Percentiles rank a stretch among this genome's conserved stretches.
phyloP scores from a whole-genome alignment of 2,329 filamentous ascomycete species.

The Fusarium sp. region DNA sequence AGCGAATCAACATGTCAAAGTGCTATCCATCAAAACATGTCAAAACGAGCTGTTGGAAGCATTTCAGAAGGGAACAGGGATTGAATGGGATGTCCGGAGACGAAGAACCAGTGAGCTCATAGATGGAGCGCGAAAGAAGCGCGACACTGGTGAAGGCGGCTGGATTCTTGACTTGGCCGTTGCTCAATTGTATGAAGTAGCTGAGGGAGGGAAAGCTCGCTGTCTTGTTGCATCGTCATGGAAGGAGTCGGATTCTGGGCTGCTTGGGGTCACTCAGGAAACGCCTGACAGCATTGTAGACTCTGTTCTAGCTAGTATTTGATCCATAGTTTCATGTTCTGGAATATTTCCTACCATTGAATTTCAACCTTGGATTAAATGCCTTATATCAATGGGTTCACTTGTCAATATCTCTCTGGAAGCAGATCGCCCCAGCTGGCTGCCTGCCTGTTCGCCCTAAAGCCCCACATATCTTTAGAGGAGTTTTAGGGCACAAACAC shows the following conservation, averaged over 20 bases:
- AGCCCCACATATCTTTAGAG: background rate
- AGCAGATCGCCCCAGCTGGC: background rate
- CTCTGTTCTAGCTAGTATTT: background rate
- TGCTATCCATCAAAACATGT: conserved; percentile 27
- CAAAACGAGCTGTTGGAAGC: conserved; percentile 25
- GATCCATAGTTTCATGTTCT: background rate
- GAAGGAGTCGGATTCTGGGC: conserved; percentile 20
- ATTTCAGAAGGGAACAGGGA: background rate
- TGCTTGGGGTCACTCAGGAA: conserved; percentile 5
- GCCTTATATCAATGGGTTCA: background rate
- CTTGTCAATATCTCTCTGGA: background rate
- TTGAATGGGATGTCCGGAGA: conserved; percentile 3
- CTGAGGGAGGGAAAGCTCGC: background rate
- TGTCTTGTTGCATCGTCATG: conserved; percentile 14
- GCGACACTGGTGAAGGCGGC: background rate
- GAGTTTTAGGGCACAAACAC: background rate
- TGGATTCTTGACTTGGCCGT: conserved; percentile 29
- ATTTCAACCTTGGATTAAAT: background rate
- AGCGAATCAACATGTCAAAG: conserved; percentile 15
- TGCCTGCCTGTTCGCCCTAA: background rate
- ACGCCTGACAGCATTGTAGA: background rate
- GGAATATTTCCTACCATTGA: background rate
- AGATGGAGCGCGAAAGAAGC: conserved; percentile 13
- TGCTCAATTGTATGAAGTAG: conserved; percentile 15
- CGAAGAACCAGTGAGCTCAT: conserved; percentile 12